phyloP scores from a whole-genome alignment of 768 basidiomycete genomes.

The Suillus paluster region DNA sequence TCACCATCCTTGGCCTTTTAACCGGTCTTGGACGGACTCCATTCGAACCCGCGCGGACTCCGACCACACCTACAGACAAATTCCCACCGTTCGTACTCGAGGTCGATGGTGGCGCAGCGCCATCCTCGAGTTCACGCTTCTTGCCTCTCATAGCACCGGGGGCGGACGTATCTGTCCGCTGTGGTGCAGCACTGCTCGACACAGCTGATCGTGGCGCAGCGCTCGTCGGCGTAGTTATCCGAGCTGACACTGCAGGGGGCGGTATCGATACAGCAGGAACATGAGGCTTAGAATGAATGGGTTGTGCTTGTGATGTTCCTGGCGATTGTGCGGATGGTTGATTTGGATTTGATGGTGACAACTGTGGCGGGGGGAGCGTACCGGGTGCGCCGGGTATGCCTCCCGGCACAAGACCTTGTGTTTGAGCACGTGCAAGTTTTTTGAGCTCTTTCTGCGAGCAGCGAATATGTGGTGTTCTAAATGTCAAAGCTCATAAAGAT shows the following conservation, averaged over 20 bases:
- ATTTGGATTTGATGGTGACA: constrained; percentile 27
- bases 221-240: constrained; percentile 37
- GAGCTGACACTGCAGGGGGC: constrained; percentile 29
- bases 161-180: constrained; percentile 18
- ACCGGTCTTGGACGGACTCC: constrained; percentile 67
- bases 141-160: constrained; percentile 31
- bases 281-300: constrained; percentile 29
- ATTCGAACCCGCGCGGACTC: constrained; percentile 61
- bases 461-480: constrained; percentile 13
- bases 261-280: constrained; percentile 39
- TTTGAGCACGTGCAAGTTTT: constrained; percentile 62
- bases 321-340: constrained; percentile 27
- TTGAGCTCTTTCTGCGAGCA: constrained; percentile 68
- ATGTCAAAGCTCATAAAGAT: constrained; percentile 12
- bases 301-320: constrained; percentile 13
- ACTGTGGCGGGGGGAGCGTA: constrained; percentile 40
- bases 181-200: constrained; percentile 29
- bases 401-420: constrained; percentile 31
- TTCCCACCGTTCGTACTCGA: constrained; percentile 30
- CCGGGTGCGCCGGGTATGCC: constrained; percentile 26
- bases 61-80: constrained; percentile 38
- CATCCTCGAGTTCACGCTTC: constrained; percentile 38
- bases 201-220: constrained; percentile 35
- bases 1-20: constrained; percentile 78
- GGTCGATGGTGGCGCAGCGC: constrained; percentile 24